Conservation (phyloP, 2,329 filamentous ascomycete genomes). For the Diaporthe nobilis region DNA sequence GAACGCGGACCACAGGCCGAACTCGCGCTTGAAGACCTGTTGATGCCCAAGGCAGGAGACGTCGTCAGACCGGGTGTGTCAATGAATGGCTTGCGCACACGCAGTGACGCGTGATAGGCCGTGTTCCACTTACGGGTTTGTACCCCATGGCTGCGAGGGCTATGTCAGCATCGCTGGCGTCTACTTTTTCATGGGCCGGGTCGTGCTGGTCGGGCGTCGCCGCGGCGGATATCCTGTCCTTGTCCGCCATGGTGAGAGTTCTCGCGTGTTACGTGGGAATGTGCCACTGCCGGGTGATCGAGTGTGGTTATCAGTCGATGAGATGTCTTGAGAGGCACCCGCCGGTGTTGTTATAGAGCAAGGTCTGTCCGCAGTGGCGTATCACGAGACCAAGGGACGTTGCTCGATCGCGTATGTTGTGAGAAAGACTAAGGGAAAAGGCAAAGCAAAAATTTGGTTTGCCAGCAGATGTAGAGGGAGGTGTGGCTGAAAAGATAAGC, state of each 20-base stretch:
- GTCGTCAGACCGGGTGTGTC: not conserved
- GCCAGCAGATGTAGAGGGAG: not conserved
- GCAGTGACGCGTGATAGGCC: not conserved
- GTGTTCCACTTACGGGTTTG: slow-evolving; percentile 49
- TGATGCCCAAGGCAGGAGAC: not conserved
- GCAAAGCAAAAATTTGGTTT: not conserved
- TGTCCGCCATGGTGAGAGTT: slow-evolving; percentile 30
- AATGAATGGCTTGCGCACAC: not conserved
- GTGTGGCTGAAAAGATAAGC: slow-evolving; percentile 16
- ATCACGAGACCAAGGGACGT: not conserved
- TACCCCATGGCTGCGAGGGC: slow-evolving; percentile 55
- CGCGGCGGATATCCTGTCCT: slow-evolving; percentile 30
- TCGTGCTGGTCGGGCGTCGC: slow-evolving; percentile 1
- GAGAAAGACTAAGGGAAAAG: not conserved
- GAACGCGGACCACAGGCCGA: slow-evolving; percentile 69
- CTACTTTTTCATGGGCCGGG: slow-evolving; percentile 27
- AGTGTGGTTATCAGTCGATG: no score
- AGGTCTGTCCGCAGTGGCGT: not conserved
- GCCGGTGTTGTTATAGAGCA: not conserved
- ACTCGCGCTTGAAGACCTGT: slow-evolving; percentile 71
- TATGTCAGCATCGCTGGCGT: slow-evolving; percentile 49
- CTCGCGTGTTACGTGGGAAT: not conserved
- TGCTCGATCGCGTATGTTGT: not conserved
- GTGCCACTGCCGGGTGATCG: no score
- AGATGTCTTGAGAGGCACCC: not conserved